Evolutionary conservation across 2,329 filamentous ascomycete species (phyloP), one percentile per base, ranked within the genome.

Genomic region (Biscogniauxia mediterranea): DNA sequence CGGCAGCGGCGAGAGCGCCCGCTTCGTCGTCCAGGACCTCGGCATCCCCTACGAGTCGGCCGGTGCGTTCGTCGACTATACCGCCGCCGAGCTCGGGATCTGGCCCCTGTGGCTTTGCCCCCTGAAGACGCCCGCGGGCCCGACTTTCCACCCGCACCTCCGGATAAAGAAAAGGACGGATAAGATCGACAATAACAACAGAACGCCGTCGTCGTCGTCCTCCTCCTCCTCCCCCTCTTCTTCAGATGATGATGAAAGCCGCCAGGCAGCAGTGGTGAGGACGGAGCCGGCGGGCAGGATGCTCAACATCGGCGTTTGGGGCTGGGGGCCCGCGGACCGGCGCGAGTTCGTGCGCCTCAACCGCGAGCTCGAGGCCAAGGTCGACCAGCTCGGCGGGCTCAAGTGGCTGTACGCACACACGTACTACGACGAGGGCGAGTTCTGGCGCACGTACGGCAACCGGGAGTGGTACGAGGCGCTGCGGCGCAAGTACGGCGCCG

Each of bases 391-490:
- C 0, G 87, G 88, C 54, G 92, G 92, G 2, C 85, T 90, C 79
- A 96, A 96, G 78, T 95, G 91, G 89, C 79, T 96, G 13, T 96
- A 96, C 75, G 91, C 92, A 2, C 90, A 94, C 70, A 89, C 91
- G 0, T 96, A 93, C 77, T 95, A 95, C 74, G 82, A 84, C n/a
- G 84, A 90, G 70, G 77, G 82, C 0, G 85, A 90, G 70, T 92
- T 91, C 75, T 91, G 88, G 87, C 69, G 77, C 38, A 79, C 87
- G 56, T 91, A 91, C 72, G 80, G 80, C 59, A 80, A 85, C 55
- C 75, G 78, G 52, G 69, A 72, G 20, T 85, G 82, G 81, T 92
- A 92, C 72, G 83, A 90, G 32, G 77, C 70, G 1, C 77, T 92
- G 66, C 78, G 89, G 17, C 63, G 70, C 23, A 89, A 88, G 71